Conservation (phyloP, 2,329 filamentous ascomycete genomes). For the Colletotrichum euphorbiae region DNA sequence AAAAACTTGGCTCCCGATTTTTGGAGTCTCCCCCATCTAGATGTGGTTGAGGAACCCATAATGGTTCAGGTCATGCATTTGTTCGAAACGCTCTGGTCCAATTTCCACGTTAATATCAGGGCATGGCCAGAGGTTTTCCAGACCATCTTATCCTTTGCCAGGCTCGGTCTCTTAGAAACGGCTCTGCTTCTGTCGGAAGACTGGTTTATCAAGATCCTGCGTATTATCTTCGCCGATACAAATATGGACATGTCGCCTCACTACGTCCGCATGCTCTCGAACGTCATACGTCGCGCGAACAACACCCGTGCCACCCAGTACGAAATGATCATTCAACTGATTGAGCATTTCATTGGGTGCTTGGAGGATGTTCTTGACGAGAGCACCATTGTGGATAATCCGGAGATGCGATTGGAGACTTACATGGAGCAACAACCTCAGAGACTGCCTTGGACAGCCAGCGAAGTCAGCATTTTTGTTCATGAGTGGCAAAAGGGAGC, state of each 20-base stretch:
- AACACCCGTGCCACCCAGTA: slow-evolving; percentile 65
- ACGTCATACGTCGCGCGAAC: slow-evolving; percentile 61
- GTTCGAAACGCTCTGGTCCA: slow-evolving; percentile 69
- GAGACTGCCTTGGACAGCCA: slow-evolving; percentile 56
- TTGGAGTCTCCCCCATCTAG: slow-evolving; percentile 54
- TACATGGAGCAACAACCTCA: slow-evolving; percentile 46
- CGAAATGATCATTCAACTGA: slow-evolving; percentile 62
- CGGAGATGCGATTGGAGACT: slow-evolving; percentile 53
- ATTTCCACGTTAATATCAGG: slow-evolving; percentile 70
- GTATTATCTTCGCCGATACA: slow-evolving; percentile 71
- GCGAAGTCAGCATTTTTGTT: slow-evolving; percentile 61
- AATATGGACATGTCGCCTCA: slow-evolving; percentile 62
- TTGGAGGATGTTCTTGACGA: slow-evolving; percentile 54
- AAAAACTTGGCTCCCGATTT: slow-evolving; percentile 58
- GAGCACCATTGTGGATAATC: slow-evolving; percentile 52
- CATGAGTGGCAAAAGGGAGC: slow-evolving; percentile 53
- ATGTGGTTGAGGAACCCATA: slow-evolving; percentile 42
- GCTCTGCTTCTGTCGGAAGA: slow-evolving; percentile 69
- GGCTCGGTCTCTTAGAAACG: slow-evolving; percentile 69
- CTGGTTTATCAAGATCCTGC: slow-evolving; percentile 69
- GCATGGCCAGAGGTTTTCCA: slow-evolving; percentile 84
- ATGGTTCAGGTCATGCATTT: slow-evolving; percentile 43
- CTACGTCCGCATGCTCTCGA: slow-evolving; percentile 65
- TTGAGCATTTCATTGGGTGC: slow-evolving; percentile 57
- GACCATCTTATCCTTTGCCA: slow-evolving; percentile 74